Conservation (phyloP, 306 rosid species). For the Alnus rubra region DNA sequence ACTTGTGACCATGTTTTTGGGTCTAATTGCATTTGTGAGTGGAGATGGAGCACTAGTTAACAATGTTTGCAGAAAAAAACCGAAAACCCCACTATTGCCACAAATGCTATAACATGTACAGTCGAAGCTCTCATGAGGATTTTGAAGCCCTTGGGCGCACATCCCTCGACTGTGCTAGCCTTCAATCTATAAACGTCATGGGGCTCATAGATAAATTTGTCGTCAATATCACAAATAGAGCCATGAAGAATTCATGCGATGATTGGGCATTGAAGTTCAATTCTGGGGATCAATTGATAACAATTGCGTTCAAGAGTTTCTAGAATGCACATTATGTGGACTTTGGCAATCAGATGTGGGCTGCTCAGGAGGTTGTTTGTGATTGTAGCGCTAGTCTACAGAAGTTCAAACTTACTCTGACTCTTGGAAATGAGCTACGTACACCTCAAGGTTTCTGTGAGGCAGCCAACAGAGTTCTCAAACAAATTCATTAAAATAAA, state of each 20-base stretch:
- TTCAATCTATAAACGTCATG: no score
- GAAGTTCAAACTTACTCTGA: not conserved
- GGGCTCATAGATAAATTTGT: not conserved
- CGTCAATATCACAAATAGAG: not conserved
- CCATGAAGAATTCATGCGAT: not conserved
- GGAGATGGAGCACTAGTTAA: not conserved
- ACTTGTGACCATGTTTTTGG: not conserved
- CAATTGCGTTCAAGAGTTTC: not conserved
- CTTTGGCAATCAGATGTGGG: not conserved
- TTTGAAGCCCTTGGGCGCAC: not conserved
- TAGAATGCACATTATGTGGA: not conserved
- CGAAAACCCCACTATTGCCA: not conserved
- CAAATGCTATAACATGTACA: not conserved
- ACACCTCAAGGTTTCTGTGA: not conserved
- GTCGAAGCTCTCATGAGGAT: not conserved
- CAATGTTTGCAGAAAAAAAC: not conserved
- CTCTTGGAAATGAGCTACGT: not conserved
- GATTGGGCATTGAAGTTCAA: not conserved
- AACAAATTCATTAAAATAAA: not conserved
- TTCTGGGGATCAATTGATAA: not conserved
- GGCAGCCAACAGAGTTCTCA: not conserved
- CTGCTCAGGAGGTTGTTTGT: rapidly evolving
- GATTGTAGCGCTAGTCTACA: not conserved
- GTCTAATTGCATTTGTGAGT: not conserved
- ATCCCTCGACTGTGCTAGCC: not conserved